Conservation (phyloP, 2,329 filamentous ascomycete genomes). For the Cladosporium austrohemisphaericum region DNA sequence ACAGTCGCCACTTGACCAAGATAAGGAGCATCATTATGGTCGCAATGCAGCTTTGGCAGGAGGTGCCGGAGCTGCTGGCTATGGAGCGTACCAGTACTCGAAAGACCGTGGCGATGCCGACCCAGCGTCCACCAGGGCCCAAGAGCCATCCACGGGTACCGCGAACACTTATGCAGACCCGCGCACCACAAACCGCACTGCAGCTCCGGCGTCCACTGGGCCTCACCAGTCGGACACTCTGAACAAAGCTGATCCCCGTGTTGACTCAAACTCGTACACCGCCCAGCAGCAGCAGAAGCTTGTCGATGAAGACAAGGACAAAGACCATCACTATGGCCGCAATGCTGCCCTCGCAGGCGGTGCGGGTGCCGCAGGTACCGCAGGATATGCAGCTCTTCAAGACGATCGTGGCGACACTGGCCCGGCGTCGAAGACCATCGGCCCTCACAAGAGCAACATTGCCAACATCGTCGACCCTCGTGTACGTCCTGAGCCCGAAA, state of each 20-base stretch:
- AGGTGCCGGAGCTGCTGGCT: constrained; percentile 26
- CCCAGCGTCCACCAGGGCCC: background rate
- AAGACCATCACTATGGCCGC: constrained; percentile 26
- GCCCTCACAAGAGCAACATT: constrained; percentile 17
- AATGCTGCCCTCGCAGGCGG: constrained; percentile 32
- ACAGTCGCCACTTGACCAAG: constrained; percentile 9
- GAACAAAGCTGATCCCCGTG: constrained; percentile 1
- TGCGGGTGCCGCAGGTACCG: constrained; percentile 24
- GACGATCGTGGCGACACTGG: constrained; percentile 30
- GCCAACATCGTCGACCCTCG: constrained; percentile 25
- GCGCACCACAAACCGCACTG: no score
- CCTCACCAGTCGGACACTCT: background rate
- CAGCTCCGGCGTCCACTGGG: no score
- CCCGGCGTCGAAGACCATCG: constrained; percentile 25
- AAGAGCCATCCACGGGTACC: constrained; percentile 23
- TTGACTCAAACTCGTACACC: background rate
- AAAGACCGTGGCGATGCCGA: background rate
- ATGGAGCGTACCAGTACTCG: constrained; percentile 11
- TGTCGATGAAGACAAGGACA: background rate
- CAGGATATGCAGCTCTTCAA: constrained; percentile 32
- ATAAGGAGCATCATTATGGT: constrained; percentile 17
- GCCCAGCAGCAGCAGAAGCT: background rate
- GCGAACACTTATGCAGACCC: background rate
- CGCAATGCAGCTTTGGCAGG: constrained; percentile 29
- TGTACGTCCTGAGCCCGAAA: constrained; percentile 20